phyloP scores from a whole-genome alignment of 306 rosid genomes.

The Phaseolus lunatus region DNA sequence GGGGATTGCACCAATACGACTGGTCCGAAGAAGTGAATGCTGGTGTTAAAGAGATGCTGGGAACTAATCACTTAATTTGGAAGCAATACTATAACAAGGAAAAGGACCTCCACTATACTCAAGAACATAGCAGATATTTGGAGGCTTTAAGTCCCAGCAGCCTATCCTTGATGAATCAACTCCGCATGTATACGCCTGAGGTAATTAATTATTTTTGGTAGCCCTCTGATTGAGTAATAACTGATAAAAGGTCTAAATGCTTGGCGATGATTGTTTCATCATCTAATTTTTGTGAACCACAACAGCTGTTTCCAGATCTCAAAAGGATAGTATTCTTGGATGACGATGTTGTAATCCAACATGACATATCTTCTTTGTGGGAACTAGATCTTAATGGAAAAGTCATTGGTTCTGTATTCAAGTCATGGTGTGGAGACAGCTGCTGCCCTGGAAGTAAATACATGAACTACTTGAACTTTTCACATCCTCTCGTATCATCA shows the following conservation, averaged over 20 bases:
- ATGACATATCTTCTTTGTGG: slow-evolving; percentile 83
- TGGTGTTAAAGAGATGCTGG: slow-evolving; percentile 76
- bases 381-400: slow-evolving; percentile 81
- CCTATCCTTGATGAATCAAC: slow-evolving; percentile 86
- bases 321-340: slow-evolving; percentile 80
- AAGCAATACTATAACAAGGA: slow-evolving; percentile 63
- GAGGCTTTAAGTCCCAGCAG: slow-evolving; percentile 70
- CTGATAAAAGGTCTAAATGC: slow-evolving; percentile 43
- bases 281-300: slow-evolving; percentile 58
- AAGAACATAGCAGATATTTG: slow-evolving; percentile 56
- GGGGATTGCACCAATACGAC: slow-evolving; percentile 90
- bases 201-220: slow-evolving; percentile 54
- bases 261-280: slow-evolving; percentile 50
- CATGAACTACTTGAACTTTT: slow-evolving; percentile 78
- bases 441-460: slow-evolving; percentile 78
- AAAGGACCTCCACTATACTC: slow-evolving; percentile 49
- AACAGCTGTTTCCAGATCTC: slow-evolving; percentile 95
- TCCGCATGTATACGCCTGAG: slow-evolving; percentile 80
- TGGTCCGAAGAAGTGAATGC: slow-evolving; percentile 85
- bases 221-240: slow-evolving; percentile 42
- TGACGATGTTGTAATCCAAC: slow-evolving; percentile 90
- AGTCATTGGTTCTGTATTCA: slow-evolving; percentile 80
- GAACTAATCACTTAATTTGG: slow-evolving; percentile 79
- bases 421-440: slow-evolving; percentile 67
- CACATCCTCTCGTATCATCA: slow-evolving; percentile 75